These are phyloP conservation scores for Tricholoma terreum DNA, from an alignment of 768 basidiomycete genomes.

Conservation along the genomic window DNA sequence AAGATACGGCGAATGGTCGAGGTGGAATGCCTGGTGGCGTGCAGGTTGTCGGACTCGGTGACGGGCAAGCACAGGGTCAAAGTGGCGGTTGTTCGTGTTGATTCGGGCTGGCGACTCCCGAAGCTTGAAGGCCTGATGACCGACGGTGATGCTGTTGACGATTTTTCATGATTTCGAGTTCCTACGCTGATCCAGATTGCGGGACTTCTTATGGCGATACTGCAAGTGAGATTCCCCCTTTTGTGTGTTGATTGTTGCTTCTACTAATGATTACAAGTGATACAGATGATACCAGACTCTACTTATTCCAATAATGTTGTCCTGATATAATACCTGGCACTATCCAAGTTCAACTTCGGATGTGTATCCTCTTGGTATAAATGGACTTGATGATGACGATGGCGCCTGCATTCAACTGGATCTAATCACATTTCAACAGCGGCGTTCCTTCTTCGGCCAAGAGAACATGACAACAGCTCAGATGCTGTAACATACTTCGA, in stretches of 20 bases:
- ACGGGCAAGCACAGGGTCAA: constrained; percentile 15
- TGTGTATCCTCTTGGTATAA: too few species aligned
- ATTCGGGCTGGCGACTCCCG: background rate
- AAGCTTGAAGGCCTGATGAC: too few species aligned
- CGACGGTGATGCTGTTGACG: background rate
- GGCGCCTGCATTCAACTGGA: too few species aligned
- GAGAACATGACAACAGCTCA: too few species aligned
- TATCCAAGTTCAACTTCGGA: background rate
- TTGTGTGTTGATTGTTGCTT: background rate
- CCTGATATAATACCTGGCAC: background rate
- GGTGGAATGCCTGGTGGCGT: constrained; percentile 52
- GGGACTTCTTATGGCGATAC: background rate
- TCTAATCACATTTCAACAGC: too few species aligned
- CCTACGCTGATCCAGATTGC: background rate
- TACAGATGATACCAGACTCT: constrained; percentile 2
- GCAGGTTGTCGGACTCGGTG: constrained; percentile 39
- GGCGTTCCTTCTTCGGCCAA: too few species aligned
- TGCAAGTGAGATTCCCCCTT: background rate
- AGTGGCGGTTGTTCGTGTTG: constrained; percentile 30
- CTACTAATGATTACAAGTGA: background rate
- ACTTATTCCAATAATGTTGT: constrained; percentile 1
- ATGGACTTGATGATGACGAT: too few species aligned
- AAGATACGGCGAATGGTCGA: constrained; percentile 37
- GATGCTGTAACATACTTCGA: too few species aligned
- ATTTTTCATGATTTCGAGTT: background rate